These are phyloP conservation scores for Boletus vermiculosoides DNA, from an alignment of 768 basidiomycete species.

Conservation along the genomic window DNA sequence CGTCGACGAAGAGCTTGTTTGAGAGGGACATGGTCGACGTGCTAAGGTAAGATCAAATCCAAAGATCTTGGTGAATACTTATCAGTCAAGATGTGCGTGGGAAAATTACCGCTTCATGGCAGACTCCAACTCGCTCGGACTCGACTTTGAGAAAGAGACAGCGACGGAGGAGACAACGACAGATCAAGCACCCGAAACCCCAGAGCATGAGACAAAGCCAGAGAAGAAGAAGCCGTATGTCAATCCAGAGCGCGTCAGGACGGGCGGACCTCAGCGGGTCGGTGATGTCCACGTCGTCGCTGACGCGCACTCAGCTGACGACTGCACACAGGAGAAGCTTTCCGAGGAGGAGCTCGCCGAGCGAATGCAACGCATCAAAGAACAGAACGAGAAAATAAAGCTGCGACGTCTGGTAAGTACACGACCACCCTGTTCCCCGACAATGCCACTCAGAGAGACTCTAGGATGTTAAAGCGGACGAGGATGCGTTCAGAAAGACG, in stretches of 20 bases:
- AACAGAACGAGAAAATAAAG: constrained; percentile 77
- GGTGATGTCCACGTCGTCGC: not conserved
- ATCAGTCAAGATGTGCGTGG: constrained; percentile 21
- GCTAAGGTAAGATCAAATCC: not conserved
- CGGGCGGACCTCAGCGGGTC: constrained; percentile 74
- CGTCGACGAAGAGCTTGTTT: constrained; percentile 90
- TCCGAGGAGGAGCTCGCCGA: constrained; percentile 65
- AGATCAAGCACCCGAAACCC: constrained; percentile 6
- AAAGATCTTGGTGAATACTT: not conserved
- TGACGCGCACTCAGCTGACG: constrained; percentile 12
- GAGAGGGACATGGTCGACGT: constrained; percentile 80
- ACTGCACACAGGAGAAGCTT: constrained; percentile 57
- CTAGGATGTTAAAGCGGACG: constrained; percentile 79
- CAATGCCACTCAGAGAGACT: not conserved
- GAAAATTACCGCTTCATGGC: constrained; percentile 35
- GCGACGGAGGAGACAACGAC: constrained; percentile 8
- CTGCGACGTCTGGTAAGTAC: constrained; percentile 57
- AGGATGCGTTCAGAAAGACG: constrained; percentile 71
- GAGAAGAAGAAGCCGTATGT: constrained; percentile 74
- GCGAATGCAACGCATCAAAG: constrained; percentile 66
- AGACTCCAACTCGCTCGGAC: constrained; percentile 64
- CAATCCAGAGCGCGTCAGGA: constrained; percentile 82
- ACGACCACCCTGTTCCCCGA: not conserved
- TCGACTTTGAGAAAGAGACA: constrained; percentile 54
- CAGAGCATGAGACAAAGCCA: constrained; percentile 26